Conservation (phyloP, 306 rosid genomes). For the Castanea crenata region DNA sequence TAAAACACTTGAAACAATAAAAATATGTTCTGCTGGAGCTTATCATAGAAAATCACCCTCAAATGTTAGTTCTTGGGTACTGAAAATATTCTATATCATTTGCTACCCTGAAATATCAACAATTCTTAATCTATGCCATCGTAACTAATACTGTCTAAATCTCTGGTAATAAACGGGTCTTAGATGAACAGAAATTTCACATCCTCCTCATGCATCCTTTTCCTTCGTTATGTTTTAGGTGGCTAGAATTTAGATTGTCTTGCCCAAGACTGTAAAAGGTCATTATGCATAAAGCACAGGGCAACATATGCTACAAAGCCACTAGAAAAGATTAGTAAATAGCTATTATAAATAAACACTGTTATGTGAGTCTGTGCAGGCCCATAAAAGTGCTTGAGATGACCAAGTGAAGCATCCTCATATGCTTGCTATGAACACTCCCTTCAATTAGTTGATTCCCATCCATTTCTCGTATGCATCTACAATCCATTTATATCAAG, state of each 20-base stretch:
- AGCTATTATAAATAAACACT: background rate
- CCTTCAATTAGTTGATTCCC: background rate
- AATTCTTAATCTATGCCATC: background rate
- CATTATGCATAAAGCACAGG: background rate
- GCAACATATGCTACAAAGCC: background rate
- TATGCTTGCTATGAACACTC: background rate
- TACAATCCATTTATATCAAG: background rate
- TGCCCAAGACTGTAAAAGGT: background rate
- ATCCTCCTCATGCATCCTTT: background rate
- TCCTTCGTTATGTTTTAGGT: background rate
- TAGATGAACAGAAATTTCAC: background rate
- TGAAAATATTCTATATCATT: background rate
- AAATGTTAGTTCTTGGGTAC: background rate
- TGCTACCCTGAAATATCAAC: background rate
- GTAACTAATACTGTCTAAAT: conserved; percentile 46
- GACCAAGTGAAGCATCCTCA: background rate
- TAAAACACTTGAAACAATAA: too few relatives aligned
- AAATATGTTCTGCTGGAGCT: too few relatives aligned
- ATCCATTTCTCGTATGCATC: background rate
- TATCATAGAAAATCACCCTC: background rate
- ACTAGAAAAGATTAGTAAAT: background rate
- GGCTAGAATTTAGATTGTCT: background rate
- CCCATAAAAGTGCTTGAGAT: background rate
- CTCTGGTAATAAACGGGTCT: background rate
- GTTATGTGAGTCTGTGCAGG: background rate